Evolutionary conservation across 2,329 filamentous ascomycete species (phyloP).

Genomic region (Phyllosticta citribraziliensis): DNA sequence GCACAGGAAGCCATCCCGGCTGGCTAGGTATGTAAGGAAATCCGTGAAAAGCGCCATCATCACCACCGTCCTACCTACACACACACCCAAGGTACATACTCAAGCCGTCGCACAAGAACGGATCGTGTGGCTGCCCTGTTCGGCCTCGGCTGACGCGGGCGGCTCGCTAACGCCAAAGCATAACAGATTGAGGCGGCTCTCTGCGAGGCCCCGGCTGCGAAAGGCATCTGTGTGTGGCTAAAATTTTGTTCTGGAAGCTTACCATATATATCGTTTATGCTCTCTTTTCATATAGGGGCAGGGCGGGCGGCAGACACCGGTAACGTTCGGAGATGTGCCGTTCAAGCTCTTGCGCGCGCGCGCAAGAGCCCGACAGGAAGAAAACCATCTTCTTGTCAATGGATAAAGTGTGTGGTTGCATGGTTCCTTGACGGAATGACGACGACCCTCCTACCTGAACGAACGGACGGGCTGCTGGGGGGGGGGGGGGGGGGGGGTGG

Average conservation of each 20-base stretch:
- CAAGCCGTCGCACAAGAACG: neutral
- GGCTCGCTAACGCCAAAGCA: neutral
- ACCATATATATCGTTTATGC: neutral
- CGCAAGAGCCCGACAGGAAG: no score
- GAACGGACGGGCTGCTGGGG: no score
- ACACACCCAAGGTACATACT: no score
- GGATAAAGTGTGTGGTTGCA: neutral
- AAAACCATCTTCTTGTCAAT: neutral
- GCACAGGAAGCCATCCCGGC: no score
- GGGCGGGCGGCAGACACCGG: neutral
- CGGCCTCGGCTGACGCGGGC: neutral
- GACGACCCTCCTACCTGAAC: neutral
- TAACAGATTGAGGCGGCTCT: neutral
- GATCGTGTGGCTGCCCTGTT: no score
- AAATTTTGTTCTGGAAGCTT: neutral
- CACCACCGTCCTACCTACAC: neutral
- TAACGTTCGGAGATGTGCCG: neutral
- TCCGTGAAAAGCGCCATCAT: neutral
- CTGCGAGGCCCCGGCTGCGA: neutral
- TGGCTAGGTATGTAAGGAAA: neutral
- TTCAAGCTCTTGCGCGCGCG: no score
- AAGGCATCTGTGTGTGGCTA: no score
- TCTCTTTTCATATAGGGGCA: neutral
- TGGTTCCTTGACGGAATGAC: neutral
- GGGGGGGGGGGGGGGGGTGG: no score